Evolutionary conservation across 257 asterid genomes (phyloP).

Genomic region (Nicotiana tomentosiformis): DNA sequence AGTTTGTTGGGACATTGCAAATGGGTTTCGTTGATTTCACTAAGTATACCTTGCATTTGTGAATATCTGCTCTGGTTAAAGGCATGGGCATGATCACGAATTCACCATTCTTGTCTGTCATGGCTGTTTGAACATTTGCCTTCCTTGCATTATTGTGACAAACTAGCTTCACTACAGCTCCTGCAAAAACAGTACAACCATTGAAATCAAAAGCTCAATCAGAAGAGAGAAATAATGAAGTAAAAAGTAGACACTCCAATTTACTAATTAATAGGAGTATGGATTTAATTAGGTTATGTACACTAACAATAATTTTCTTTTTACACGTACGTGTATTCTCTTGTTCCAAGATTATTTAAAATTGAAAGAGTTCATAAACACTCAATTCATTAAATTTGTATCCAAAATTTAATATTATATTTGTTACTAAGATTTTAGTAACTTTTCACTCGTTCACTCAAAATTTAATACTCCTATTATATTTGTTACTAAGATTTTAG

Average conservation of each 20-base stretch:
- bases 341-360: too few species aligned
- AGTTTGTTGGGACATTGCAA: slow-evolving; percentile 32
- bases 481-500: too few species aligned
- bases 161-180: not conserved
- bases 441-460: not conserved
- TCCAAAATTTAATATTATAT: too few species aligned
- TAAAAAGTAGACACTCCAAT: not conserved
- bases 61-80: slow-evolving; percentile 15
- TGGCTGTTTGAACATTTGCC: slow-evolving; percentile 9
- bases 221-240: not conserved
- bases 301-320: not conserved
- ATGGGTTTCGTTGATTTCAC: slow-evolving; percentile 21
- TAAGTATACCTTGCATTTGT: slow-evolving; percentile 32
- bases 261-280: too few species aligned
- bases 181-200: not conserved
- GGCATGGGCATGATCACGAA: slow-evolving; percentile 24
- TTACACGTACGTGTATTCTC: too few species aligned
- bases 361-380: too few species aligned
- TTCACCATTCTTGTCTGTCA: slow-evolving; percentile 36
- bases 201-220: not conserved
- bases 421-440: too few species aligned
- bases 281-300: not conserved
- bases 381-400: too few species aligned
- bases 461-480: too few species aligned
- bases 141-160: slow-evolving; percentile 22